Evolutionary conservation across 306 rosid species (phyloP).

Genomic region (Cucurbita moschata): DNA sequence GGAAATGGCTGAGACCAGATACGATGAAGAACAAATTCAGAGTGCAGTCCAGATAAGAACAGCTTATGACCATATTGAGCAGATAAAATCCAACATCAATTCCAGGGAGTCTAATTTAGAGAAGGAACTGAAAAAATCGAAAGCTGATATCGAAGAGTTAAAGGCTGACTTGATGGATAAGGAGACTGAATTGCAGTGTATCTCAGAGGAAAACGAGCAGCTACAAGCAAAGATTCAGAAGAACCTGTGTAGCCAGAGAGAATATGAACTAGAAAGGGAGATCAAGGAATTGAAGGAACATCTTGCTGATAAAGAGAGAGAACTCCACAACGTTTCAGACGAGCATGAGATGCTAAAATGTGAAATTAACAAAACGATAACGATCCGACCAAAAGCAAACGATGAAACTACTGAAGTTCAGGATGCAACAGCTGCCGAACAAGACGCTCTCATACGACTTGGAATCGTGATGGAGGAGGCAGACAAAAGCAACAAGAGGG

Average conservation of each 20-base stretch:
- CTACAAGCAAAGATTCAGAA: slow-evolving; percentile 39
- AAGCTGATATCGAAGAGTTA: slow-evolving; percentile 51
- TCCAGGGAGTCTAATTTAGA: slow-evolving; percentile 34
- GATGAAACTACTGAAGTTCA: slow-evolving; percentile 38
- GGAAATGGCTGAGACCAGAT: slow-evolving; percentile 56
- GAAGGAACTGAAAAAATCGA: slow-evolving; percentile 36
- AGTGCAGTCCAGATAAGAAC: slow-evolving; percentile 45
- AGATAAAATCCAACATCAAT: slow-evolving; percentile 40
- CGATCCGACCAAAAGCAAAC: slow-evolving; percentile 17
- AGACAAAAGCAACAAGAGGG: slow-evolving; percentile 47
- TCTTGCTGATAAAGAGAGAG: slow-evolving; percentile 67
- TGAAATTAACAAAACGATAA: slow-evolving; percentile 33
- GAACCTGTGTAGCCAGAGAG: slow-evolving; percentile 29
- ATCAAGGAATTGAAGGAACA: slow-evolving; percentile 37
- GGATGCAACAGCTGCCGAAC: slow-evolving; percentile 37
- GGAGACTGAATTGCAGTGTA: slow-evolving; percentile 84
- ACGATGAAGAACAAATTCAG: slow-evolving; percentile 58
- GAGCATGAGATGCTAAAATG: slow-evolving; percentile 59
- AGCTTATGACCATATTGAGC: slow-evolving; percentile 57
- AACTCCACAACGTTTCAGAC: slow-evolving; percentile 57
- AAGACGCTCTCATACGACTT: slow-evolving; percentile 50
- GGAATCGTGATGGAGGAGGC: slow-evolving; percentile 69
- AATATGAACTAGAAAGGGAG: slow-evolving; percentile 34
- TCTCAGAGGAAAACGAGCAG: slow-evolving; percentile 75
- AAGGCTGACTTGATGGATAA: slow-evolving; percentile 81